phyloP scores from a whole-genome alignment of 164 flowering plant genomes.

The Vitis rupestris region DNA sequence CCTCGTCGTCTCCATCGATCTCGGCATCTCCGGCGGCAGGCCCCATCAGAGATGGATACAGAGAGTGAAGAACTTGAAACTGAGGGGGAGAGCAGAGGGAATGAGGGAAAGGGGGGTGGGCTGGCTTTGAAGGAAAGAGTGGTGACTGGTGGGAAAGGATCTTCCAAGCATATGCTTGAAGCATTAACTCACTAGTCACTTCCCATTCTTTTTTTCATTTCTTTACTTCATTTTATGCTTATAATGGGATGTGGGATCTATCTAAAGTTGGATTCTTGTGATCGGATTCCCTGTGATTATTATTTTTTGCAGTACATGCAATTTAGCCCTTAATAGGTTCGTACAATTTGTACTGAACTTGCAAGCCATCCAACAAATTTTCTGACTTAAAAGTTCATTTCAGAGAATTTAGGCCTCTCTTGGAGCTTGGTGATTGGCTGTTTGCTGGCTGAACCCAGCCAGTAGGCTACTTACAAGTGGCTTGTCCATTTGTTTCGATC shows the following conservation, averaged over 20 bases:
- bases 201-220: constrained; percentile 7
- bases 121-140: background rate
- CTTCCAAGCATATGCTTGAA: constrained; percentile 32
- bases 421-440: too few relatives aligned
- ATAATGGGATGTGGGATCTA: constrained; percentile 7
- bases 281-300: too few relatives aligned
- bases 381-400: too few relatives aligned
- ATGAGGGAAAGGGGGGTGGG: too few relatives aligned
- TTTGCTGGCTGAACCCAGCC: too few relatives aligned
- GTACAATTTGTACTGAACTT: too few relatives aligned
- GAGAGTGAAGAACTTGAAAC: background rate
- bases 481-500: too few relatives aligned
- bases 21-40: background rate
- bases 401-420: too few relatives aligned
- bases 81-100: constrained; percentile 2
- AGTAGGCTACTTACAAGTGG: too few relatives aligned
- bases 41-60: background rate
- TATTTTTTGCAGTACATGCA: too few relatives aligned
- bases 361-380: too few relatives aligned
- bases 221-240: constrained; percentile 6
- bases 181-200: constrained; percentile 21
- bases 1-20: constrained; percentile 5
- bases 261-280: background rate
- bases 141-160: constrained; percentile 20
- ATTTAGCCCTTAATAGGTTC: too few relatives aligned